Percentiles rank a stretch among this genome's conserved stretches.
phyloP scores from a whole-genome alignment of 2,329 filamentous ascomycete species.

The Pyrenochaeta sp. region DNA sequence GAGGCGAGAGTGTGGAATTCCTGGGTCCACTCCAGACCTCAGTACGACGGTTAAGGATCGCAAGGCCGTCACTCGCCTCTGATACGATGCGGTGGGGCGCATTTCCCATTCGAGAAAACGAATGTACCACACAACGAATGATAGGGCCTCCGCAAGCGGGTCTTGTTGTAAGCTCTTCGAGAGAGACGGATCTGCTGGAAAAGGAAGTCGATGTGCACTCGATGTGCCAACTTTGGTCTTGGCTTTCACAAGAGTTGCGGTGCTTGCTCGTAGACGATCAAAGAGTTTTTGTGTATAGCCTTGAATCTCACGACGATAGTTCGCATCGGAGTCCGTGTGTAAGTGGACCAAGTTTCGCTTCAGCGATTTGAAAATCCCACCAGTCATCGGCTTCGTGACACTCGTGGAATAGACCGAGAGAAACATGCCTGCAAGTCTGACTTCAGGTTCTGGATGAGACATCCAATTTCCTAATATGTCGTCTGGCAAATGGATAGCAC shows the following conservation, averaged over 20 bases:
- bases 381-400: constrained; percentile 75
- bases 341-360: constrained; percentile 71
- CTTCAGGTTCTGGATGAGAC: constrained; percentile 49
- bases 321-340: constrained; percentile 84
- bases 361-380: constrained; percentile 68
- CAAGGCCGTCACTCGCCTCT: constrained; percentile 82
- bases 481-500: constrained; percentile 63
- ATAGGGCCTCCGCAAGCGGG: constrained; percentile 59
- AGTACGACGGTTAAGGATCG: constrained; percentile 74
- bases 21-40: constrained; percentile 69
- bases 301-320: constrained; percentile 82
- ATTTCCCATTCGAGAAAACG: constrained; percentile 77
- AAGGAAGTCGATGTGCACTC: constrained; percentile 17
- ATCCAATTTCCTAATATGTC: constrained; percentile 49
- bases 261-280: constrained; percentile 65
- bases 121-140: constrained; percentile 78
- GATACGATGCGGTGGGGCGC: constrained; percentile 83
- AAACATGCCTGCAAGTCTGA: constrained; percentile 81
- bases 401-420: constrained; percentile 79
- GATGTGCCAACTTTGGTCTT: constrained; percentile 11
- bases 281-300: constrained; percentile 78
- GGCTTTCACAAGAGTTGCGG: constrained; percentile 37
- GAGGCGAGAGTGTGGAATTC: constrained; percentile 46
- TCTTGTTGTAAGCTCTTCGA: constrained; percentile 10
- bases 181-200: constrained; percentile 14